These are phyloP conservation scores for Apiospora aurea DNA, from an alignment of 2,329 filamentous ascomycete genomes.

Conservation along the genomic window DNA sequence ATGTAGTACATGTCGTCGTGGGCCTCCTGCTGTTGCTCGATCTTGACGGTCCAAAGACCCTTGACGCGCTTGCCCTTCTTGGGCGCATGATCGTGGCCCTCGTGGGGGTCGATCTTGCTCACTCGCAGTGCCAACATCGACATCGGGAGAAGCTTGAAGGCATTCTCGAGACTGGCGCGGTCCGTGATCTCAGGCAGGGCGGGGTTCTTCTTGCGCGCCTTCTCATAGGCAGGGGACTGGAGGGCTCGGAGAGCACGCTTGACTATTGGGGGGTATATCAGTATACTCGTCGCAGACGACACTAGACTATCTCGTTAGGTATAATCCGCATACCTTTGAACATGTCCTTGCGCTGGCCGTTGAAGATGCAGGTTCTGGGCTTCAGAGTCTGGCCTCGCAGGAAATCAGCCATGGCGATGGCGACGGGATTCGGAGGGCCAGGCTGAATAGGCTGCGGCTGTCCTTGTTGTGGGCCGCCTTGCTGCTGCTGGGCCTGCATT, in stretches of 20 bases:
- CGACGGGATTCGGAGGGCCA: conserved; percentile 86
- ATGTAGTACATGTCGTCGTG: conserved; percentile 90
- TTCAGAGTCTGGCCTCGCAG: conserved; percentile 86
- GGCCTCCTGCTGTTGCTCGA: conserved; percentile 95
- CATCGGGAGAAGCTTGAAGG: conserved; percentile 92
- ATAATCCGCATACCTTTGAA: conserved; percentile 74
- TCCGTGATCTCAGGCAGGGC: conserved; percentile 88
- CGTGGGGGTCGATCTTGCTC: conserved; percentile 78
- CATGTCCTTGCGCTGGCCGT: conserved; percentile 97
- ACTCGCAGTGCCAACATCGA: conserved; percentile 94
- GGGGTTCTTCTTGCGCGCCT: conserved; percentile 88
- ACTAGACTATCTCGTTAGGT: background rate
- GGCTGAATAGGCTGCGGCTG: conserved; percentile 74
- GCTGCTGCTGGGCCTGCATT: conserved; percentile 43
- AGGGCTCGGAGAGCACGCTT: conserved; percentile 94
- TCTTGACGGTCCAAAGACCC: conserved; percentile 93
- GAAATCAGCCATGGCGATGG: conserved; percentile 88
- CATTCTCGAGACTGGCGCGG: conserved; percentile 87
- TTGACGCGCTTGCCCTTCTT: conserved; percentile 90
- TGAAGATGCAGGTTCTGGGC: conserved; percentile 87
- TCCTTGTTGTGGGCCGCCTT: conserved; percentile 50
- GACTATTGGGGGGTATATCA: conserved; percentile 60
- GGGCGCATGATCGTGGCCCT: conserved; percentile 73
- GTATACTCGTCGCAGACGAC: conserved; percentile 3
- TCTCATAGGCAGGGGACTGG: conserved; percentile 87